Conservation (phyloP, 768 basidiomycete species). For the Lactarius sanguifluus region DNA sequence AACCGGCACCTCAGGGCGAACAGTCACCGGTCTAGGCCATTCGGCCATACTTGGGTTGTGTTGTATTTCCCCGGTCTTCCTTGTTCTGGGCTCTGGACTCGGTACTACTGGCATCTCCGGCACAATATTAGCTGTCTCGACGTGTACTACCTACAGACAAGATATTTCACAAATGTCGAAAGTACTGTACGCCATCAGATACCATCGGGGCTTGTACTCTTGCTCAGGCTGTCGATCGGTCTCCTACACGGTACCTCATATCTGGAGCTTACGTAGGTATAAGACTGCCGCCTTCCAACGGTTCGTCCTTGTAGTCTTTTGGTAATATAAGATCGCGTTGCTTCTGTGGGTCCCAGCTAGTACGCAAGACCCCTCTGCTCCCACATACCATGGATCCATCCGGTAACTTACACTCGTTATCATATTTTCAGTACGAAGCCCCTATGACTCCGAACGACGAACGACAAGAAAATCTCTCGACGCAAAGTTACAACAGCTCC, state of each 20-base stretch:
- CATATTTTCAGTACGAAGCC: conserved; percentile 1
- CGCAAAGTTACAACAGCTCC: background rate
- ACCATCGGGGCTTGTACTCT: background rate
- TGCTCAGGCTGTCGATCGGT: background rate
- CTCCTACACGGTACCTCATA: background rate
- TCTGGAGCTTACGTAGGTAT: background rate
- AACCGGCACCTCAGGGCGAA: too few species aligned
- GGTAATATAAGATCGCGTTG: conserved; percentile 12
- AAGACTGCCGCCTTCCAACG: background rate
- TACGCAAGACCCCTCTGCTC: background rate
- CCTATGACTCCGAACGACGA: background rate
- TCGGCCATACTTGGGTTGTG: background rate
- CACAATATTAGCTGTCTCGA: conserved; percentile 4
- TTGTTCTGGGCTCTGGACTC: conserved; percentile 13
- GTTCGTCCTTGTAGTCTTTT: conserved; percentile 1
- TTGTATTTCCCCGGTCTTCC: background rate
- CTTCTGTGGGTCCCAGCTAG: background rate
- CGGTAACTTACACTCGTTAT: conserved; percentile 8
- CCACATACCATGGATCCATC: conserved; percentile 5
- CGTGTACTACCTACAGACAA: background rate
- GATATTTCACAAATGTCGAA: background rate
- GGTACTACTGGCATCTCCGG: conserved; percentile 18
- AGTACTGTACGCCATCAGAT: background rate
- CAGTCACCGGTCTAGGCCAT: too few species aligned
- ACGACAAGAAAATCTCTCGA: background rate